phyloP scores from a whole-genome alignment of 306 rosid genomes.

The Lagenaria siceraria region DNA sequence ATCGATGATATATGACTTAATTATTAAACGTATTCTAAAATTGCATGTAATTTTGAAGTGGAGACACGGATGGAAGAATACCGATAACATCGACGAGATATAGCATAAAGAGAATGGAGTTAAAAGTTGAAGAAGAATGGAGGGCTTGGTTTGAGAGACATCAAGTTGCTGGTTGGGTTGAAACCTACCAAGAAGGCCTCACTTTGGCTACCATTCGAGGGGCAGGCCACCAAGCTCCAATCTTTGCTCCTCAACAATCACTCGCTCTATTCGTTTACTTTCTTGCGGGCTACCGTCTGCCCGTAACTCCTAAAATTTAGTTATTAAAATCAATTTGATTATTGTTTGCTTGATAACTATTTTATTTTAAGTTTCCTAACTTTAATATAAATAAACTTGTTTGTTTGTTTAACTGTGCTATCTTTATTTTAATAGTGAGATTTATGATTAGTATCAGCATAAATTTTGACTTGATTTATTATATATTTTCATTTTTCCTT shows the following conservation, averaged over 20 bases:
- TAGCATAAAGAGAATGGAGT: slow-evolving; percentile 32
- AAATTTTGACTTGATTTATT: no score
- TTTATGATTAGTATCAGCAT: not conserved
- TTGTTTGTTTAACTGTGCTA: not conserved
- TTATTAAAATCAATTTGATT: rapidly evolving
- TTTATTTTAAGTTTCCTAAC: not conserved
- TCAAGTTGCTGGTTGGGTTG: slow-evolving; percentile 60
- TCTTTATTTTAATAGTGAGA: not conserved
- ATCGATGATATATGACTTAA: not conserved
- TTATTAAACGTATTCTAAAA: not conserved
- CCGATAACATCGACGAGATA: slow-evolving; percentile 52
- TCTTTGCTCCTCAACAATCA: slow-evolving; percentile 31
- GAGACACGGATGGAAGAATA: slow-evolving; percentile 58
- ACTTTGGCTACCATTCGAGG: slow-evolving; percentile 54
- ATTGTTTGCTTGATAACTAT: not conserved
- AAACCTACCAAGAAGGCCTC: slow-evolving; percentile 39
- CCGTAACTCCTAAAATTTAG: slow-evolving; percentile 10
- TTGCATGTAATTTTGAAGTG: slow-evolving; percentile 20
- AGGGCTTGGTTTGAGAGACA: slow-evolving; percentile 37
- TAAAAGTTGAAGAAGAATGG: slow-evolving; percentile 31
- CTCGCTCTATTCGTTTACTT: slow-evolving; percentile 46
- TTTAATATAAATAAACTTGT: not conserved
- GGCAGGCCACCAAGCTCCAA: slow-evolving; percentile 66
- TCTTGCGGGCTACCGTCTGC: slow-evolving; percentile 26
- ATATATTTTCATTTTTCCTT: no score